phyloP scores from a whole-genome alignment of 2,329 filamentous ascomycete species.

The Cladophialophora exuberans region DNA sequence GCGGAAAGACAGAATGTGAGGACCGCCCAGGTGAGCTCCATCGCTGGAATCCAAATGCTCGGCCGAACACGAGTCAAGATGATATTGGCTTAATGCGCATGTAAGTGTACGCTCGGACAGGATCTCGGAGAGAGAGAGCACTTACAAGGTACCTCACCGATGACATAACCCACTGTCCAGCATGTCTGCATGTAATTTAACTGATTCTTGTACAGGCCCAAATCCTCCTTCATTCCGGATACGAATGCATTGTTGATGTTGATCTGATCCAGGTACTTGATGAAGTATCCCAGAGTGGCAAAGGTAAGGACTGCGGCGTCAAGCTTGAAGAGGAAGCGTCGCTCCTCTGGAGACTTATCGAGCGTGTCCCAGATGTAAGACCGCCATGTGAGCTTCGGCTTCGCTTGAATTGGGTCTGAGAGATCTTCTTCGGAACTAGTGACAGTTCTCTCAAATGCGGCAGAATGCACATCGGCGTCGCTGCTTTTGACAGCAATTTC shows the following conservation, averaged over 20 bases:
- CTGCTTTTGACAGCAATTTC: conserved; percentile 16
- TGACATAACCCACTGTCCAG: conserved; percentile 64
- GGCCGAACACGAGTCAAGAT: conserved; percentile 47
- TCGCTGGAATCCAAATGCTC: conserved; percentile 18
- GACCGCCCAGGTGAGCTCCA: conserved; percentile 55
- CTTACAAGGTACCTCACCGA: conserved; percentile 48
- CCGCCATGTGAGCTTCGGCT: conserved; percentile 48
- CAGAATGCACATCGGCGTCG: background rate
- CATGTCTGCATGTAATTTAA: conserved; percentile 62
- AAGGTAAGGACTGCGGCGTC: conserved; percentile 61
- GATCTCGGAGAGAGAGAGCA: background rate
- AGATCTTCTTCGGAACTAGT: conserved; percentile 5
- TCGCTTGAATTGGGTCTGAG: conserved; percentile 31
- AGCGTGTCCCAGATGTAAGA: conserved; percentile 58
- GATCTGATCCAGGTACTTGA: conserved; percentile 55
- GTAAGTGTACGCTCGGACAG: background rate
- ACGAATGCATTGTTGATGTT: conserved; percentile 55
- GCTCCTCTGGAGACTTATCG: conserved; percentile 54
- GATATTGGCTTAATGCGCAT: conserved; percentile 50
- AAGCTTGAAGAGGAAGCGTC: conserved; percentile 58
- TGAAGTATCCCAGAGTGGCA: conserved; percentile 59
- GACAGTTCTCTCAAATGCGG: background rate
- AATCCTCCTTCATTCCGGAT: conserved; percentile 57
- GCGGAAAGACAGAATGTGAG: conserved; percentile 62
- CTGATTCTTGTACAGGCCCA: conserved; percentile 57